Base-by-base conservation (phyloP, 2,329 filamentous ascomycete genomes). In the Alternaria viburni region DNA sequence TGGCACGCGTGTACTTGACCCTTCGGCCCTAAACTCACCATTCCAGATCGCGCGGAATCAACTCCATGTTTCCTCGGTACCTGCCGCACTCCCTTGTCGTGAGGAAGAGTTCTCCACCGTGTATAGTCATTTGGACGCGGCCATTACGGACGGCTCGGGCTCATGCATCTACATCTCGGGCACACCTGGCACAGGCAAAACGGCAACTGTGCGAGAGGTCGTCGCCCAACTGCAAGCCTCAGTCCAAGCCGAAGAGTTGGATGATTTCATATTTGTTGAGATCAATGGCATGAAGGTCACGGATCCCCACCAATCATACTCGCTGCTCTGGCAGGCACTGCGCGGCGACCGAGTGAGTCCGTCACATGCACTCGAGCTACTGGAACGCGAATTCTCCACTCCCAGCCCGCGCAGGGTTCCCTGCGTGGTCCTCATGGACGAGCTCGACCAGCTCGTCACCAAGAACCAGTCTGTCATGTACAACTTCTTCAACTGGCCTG, bases 391-490 rank as follows among this genome's bases (percentile, higher is more conserved):
- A 77, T 99, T 99, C 77, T 95, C 89, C 61, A 90, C 94, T 62
- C 96, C 96, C 0, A 96, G 91, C 62, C 96, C 96, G 23, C 88
- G 96, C 54, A 88, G 96, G 64, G 93, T 97, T 6, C 96, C 96
- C 1, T 98, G 95, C 76, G 96, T 99, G 13, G 96, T 99, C 3
- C 83, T 99, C 54, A 99, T 99, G 96, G 96, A 99, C 75, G 96
- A 99, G 81, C 86, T 99, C 51, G 96, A 99, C 78, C 96, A 99
- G 81, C 87, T 99, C 8, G 96, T 99, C 6, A 99, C 96, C 12
- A 96, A 95, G 76, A 98, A 97, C 74, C 96, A 99, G 79, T 95
- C 93, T n/a, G 96, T 99, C 81, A 99, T 99, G 96, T 99, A 99
- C 83, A 99, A 99, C 80, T 99, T 99, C 81, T 99, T 99, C 87